A percentile compares a stretch with the other conserved stretches of the same genome.
Conservation (phyloP, 2,329 filamentous ascomycete species). For the Trichoderma endophyticum region DNA sequence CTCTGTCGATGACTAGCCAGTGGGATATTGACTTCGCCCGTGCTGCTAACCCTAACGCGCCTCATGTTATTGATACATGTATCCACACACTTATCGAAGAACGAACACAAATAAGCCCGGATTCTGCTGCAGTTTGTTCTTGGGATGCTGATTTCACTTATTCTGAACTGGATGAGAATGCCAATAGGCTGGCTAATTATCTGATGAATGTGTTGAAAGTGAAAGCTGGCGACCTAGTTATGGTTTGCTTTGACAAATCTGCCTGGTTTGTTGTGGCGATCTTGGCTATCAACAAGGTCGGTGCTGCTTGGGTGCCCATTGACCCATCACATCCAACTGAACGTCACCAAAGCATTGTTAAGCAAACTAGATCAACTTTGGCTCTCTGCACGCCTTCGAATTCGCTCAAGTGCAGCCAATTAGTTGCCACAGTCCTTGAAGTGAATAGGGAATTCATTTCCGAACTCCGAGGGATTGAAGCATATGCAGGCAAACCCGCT, state of each 20-base stretch:
- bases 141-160: conserved; percentile 25
- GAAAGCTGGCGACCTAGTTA: conserved; percentile 24
- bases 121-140: conserved; percentile 14
- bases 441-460: not conserved
- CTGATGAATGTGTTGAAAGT: conserved; percentile 9
- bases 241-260: conserved; percentile 23
- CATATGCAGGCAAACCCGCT: not conserved
- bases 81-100: conserved; percentile 16
- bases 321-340: not conserved
- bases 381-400: not conserved
- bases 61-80: not conserved
- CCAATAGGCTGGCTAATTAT: not conserved
- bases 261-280: conserved; percentile 23
- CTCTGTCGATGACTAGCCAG: not conserved
- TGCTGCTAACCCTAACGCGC: not conserved
- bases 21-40: not conserved
- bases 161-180: conserved; percentile 17
- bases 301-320: conserved; percentile 20
- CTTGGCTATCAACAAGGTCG: conserved; percentile 29
- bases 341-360: not conserved
- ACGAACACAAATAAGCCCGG: not conserved
- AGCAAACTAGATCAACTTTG: not conserved
- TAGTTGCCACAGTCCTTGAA: not conserved
- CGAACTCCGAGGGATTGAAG: not conserved
- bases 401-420: not conserved